These are phyloP conservation scores for Powellomyces hirtus DNA, from an alignment of 192 early-diverging fungal species.

Conservation along the genomic window DNA sequence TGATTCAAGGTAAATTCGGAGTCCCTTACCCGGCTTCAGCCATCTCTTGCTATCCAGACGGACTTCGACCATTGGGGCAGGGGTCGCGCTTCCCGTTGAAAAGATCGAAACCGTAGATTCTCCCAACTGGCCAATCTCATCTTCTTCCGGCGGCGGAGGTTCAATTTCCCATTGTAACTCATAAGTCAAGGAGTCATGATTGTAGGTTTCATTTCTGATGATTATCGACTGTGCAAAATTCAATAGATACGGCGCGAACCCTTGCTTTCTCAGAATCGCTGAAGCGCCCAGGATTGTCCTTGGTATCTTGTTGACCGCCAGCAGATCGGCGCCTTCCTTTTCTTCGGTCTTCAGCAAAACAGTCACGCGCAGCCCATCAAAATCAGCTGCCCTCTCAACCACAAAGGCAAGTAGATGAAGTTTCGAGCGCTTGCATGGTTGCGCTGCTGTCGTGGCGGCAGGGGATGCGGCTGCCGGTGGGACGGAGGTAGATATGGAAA, in stretches of 20 bases:
- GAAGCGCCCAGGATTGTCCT: conserved; percentile 1
- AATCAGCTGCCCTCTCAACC: conserved; percentile 19
- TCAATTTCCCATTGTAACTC: conserved; percentile 2
- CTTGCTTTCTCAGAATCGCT: neutral
- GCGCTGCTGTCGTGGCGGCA: neutral
- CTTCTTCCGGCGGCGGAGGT: neutral
- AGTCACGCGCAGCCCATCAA: conserved; percentile 14
- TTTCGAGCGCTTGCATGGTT: neutral
- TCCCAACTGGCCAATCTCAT: neutral
- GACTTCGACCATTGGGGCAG: conserved; percentile 15
- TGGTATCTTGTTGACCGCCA: conserved; percentile 3
- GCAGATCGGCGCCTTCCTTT: neutral
- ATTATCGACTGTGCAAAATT: neutral
- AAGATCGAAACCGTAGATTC: neutral
- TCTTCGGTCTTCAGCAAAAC: conserved; percentile 5
- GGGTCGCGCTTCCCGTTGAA: neutral
- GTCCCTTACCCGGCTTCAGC: neutral
- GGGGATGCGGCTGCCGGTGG: neutral
- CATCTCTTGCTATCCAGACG: conserved; percentile 16
- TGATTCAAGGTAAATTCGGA: neutral
- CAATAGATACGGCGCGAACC: conserved; percentile 11
- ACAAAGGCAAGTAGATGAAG: conserved; percentile 2
- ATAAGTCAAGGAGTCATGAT: neutral
- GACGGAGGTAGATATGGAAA: conserved; percentile 21
- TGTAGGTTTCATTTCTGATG: neutral